Conservation (phyloP, 2,329 filamentous ascomycete species). For the Leptographium wingfieldii region DNA sequence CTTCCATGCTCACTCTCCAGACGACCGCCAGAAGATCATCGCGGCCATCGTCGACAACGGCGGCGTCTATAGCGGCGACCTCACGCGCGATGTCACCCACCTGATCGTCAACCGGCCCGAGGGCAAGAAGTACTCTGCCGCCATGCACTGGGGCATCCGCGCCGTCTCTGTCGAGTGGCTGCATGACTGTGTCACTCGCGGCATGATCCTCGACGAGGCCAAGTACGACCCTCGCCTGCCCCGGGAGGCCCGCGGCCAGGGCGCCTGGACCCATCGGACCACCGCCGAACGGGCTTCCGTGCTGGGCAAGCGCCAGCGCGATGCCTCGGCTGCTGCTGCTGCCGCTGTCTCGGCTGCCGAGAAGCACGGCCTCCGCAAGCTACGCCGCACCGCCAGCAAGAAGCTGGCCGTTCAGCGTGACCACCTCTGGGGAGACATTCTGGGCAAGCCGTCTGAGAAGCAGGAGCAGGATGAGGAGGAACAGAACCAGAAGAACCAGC, state of each 20-base stretch:
- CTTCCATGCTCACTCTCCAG: slow-evolving; percentile 24
- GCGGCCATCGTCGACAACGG: slow-evolving; percentile 56
- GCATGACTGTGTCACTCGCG: slow-evolving; percentile 65
- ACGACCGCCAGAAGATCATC: slow-evolving; percentile 58
- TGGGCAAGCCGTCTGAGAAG: slow-evolving; percentile 33
- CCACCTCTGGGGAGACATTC: slow-evolving; percentile 82
- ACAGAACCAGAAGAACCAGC: neutral
- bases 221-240: slow-evolving; percentile 68
- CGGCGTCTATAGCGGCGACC: slow-evolving; percentile 74
- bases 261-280: slow-evolving; percentile 55
- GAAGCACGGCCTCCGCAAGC: slow-evolving; percentile 59
- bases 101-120: slow-evolving; percentile 67
- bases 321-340: slow-evolving; percentile 18
- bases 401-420: slow-evolving; percentile 70
- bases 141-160: slow-evolving; percentile 68
- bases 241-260: slow-evolving; percentile 57
- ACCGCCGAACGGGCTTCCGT: slow-evolving; percentile 26
- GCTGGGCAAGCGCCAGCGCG: slow-evolving; percentile 47
- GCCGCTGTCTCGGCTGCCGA: slow-evolving; percentile 19
- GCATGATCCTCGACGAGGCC: slow-evolving; percentile 83
- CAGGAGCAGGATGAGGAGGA: neutral
- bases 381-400: slow-evolving; percentile 77
- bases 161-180: slow-evolving; percentile 81
- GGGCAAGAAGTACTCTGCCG: slow-evolving; percentile 83
- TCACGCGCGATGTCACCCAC: slow-evolving; percentile 78